These are phyloP conservation scores for Cordyceps tenuipes DNA, from an alignment of 2,329 filamentous ascomycete genomes.

Conservation along the genomic window DNA sequence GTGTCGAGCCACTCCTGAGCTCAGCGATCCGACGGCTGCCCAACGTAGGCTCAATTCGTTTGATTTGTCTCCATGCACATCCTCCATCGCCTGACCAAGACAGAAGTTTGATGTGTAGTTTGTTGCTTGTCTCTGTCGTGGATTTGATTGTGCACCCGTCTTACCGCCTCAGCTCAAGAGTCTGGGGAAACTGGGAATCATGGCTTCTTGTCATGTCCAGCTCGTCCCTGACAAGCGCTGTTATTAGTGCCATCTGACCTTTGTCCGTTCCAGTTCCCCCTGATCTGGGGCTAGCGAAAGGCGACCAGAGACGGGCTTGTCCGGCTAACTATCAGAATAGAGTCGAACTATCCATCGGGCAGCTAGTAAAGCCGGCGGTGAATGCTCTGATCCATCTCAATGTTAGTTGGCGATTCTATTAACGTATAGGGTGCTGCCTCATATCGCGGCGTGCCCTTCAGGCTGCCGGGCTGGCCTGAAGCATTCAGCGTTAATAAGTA, in stretches of 20 bases:
- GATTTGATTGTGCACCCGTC: background rate
- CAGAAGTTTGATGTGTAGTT: background rate
- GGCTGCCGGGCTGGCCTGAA: no score
- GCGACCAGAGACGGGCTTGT: background rate
- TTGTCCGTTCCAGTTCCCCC: background rate
- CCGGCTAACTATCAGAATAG: background rate
- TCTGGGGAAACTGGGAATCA: background rate
- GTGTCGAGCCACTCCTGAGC: background rate
- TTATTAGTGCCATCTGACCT: conserved; percentile 7
- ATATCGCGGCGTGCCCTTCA: background rate
- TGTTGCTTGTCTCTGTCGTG: background rate
- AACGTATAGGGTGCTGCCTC: background rate
- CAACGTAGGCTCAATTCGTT: background rate
- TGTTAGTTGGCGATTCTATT: background rate
- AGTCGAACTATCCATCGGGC: background rate
- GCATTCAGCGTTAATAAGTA: no score
- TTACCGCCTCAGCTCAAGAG: background rate
- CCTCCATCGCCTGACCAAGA: background rate
- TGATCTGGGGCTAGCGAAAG: conserved; percentile 6
- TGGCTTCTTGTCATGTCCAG: background rate
- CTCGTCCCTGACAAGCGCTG: background rate
- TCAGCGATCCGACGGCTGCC: conserved; percentile 5
- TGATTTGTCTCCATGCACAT: background rate
- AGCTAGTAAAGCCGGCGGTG: background rate
- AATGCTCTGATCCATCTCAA: background rate